Percentiles rank a stretch among this genome's conserved stretches.
phyloP scores from a whole-genome alignment of 371 early-diverging fungal genomes.

The Parasitella parasitica region DNA sequence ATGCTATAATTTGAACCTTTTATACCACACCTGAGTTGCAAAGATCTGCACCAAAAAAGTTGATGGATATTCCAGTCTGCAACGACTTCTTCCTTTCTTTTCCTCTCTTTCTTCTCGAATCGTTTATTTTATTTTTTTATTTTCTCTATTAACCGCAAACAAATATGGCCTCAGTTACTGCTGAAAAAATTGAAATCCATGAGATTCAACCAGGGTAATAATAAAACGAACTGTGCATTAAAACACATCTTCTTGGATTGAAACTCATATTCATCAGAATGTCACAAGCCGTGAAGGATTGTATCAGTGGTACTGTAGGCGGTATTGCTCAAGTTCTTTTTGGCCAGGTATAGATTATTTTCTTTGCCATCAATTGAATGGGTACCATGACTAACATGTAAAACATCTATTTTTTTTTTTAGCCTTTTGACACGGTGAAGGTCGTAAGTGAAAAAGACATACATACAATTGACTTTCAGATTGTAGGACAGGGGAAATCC shows the following conservation, averaged over 20 bases:
- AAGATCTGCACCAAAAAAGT: not conserved
- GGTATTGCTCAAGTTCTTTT: constrained; percentile 79
- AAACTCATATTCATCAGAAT: constrained; percentile 11
- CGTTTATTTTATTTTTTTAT: constrained; percentile 2
- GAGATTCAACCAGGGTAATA: constrained; percentile 26
- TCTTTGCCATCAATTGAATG: not conserved
- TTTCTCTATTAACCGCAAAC: not conserved
- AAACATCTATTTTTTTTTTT: constrained; percentile 17
- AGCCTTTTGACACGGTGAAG: constrained; percentile 87
- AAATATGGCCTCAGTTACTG: constrained; percentile 14
- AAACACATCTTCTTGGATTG: not conserved
- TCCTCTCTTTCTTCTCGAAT: constrained; percentile 1
- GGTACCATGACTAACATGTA: not conserved
- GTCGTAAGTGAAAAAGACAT: constrained; percentile 59
- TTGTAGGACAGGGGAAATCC: not conserved
- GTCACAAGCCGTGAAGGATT: constrained; percentile 72
- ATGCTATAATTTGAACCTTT: not conserved
- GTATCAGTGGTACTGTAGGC: constrained; percentile 74
- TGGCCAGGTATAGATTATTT: constrained; percentile 59
- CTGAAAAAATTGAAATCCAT: constrained; percentile 16
- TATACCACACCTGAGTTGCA: not conserved
- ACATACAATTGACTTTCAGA: not conserved
- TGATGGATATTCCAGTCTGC: not conserved
- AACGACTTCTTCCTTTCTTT: not conserved
- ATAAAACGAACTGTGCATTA: not conserved